Evolutionary conservation across 768 basidiomycete genomes (phyloP), one percentile per base, ranked within the genome.

Genomic region (Boletus coccyginus): DNA sequence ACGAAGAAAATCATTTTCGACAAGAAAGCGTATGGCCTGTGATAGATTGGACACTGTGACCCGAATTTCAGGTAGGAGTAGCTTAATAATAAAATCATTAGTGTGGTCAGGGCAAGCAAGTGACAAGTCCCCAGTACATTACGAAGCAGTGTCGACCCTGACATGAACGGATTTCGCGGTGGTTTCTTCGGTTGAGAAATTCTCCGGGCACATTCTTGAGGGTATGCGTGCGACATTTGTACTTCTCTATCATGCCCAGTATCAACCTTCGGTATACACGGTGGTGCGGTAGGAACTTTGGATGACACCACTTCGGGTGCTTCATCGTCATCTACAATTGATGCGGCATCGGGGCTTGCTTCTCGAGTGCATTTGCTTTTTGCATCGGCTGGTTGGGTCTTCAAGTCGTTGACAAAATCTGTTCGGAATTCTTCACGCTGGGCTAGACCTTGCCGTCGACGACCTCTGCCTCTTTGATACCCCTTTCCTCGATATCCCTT

Each of bases 21-120:
- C 93, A 17, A 96, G 71, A 71, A 97, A 98, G 32, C 81, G 85
- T 60, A 97, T 91, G 6, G 91, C 92, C 70, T 98, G 95, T 0
- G 94, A 94, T 6, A 98, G 78, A 70, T 94, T 94, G 2, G 93
- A 95, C 5, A 94, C 81, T 0, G 94, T 95, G 60, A 90, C 79
- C 31, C 88, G 84, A 39, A 96, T 94, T 67, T 96, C 94, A 13
- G 88, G 90, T 19, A 88, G 75, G 6, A 97, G 78, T 13, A 97
- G 75, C 91, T 94, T 63, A 19, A 60, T 24, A 50, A 46, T 31
- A 36, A 46, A 12, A 52, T 33, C 16, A 42, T 67, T 41, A 67
- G 66, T 46, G 7, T 11, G 19, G 16, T 19, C 12, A 10, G 17
- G 21, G 7, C 1, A 38, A 36, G 35, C 40, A 36, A 45, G 39